phyloP scores from a whole-genome alignment of 2,329 filamentous ascomycete species.

The Hymenoscyphus fructigenus region DNA sequence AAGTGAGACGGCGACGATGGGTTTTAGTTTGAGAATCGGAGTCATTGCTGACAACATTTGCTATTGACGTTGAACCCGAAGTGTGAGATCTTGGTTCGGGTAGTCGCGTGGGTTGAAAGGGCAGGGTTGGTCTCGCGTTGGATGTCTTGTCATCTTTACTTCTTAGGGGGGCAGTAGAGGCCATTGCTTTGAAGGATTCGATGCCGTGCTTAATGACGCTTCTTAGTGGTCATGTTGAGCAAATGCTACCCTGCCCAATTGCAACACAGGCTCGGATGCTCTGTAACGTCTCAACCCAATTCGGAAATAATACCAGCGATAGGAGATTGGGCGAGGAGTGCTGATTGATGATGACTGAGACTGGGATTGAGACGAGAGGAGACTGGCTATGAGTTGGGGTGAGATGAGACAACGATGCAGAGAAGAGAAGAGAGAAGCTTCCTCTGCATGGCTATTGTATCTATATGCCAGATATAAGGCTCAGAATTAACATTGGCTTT shows the following conservation, averaged over 20 bases:
- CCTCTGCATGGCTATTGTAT: not conserved
- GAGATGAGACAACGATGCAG: not conserved
- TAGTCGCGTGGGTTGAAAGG: constrained; percentile 1
- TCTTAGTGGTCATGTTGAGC: constrained; percentile 4
- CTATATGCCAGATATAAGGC: not conserved
- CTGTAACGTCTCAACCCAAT: not conserved
- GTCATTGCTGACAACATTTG: not conserved
- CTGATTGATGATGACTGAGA: not conserved
- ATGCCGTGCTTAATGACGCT: not conserved
- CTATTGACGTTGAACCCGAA: constrained; percentile 1
- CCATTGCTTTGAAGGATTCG: constrained; percentile 3
- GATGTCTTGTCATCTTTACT: not conserved
- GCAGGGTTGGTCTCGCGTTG: constrained; percentile 6
- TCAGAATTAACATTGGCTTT: not conserved
- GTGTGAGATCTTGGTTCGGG: constrained; percentile 3
- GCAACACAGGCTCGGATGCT: not conserved
- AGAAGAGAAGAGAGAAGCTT: not conserved
- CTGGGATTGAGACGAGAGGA: not conserved
- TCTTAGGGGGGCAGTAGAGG: not conserved
- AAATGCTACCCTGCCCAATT: not conserved
- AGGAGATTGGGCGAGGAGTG: not conserved
- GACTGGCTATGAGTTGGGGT: not conserved
- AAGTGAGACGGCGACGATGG: constrained; percentile 21
- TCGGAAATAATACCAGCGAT: not conserved
- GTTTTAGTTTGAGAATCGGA: constrained; percentile 14